Conservation (phyloP, 371 early-diverging fungal genomes). For the Phascolomyces articulosus region DNA sequence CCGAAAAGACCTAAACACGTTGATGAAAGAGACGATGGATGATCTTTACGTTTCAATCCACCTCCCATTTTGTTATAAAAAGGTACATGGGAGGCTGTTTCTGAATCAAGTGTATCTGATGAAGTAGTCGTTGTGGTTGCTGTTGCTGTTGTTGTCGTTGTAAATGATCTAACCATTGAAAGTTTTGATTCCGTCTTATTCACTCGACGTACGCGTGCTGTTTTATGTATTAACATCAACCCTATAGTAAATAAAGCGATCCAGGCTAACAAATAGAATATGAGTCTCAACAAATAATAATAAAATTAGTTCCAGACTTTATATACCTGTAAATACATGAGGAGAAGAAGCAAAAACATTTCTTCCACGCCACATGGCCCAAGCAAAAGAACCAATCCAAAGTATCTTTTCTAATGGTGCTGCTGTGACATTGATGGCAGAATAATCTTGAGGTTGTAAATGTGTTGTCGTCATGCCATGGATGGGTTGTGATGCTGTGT, state of each 20-base stretch:
- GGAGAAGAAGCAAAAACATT: not conserved
- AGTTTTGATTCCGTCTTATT: not conserved
- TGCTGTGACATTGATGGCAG: constrained; percentile 5
- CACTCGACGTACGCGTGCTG: not conserved
- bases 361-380: constrained; percentile 17
- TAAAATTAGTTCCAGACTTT: not conserved
- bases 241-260: not conserved
- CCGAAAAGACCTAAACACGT: constrained; percentile 22
- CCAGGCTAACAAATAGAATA: not conserved
- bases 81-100: not conserved
- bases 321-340: not conserved
- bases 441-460: not conserved
- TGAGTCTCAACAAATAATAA: not conserved
- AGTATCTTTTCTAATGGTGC: constrained; percentile 28
- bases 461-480: constrained; percentile 2
- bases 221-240: not conserved
- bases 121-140: not conserved
- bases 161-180: not conserved
- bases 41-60: not conserved
- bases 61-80: not conserved
- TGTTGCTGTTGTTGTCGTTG: not conserved
- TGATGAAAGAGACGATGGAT: not conserved
- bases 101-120: not conserved
- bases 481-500: not conserved
- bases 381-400: constrained; percentile 36